Evolutionary conservation across 192 early-diverging fungal species (phyloP), one percentile per base, ranked within the genome.

Genomic region (Linnemannia exigua): DNA sequence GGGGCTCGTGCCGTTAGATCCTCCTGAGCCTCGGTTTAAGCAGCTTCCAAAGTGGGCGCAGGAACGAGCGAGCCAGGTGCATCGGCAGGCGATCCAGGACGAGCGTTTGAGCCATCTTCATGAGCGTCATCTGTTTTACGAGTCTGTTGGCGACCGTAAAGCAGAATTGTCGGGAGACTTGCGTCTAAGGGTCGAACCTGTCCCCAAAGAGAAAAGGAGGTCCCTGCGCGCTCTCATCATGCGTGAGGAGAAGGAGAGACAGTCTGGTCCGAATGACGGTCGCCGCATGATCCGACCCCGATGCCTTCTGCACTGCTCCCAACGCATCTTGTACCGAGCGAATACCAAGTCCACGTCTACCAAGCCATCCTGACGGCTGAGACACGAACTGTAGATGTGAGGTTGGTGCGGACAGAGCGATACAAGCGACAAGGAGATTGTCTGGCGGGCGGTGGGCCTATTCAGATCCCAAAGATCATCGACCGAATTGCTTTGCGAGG

Each of bases 331-430:
- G 19, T 84, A 50, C 82, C 82, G 0, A 12, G 14, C 4, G 82
- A 84, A 44, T 77, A 54, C 38, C 81, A 84, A 41, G 82, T 84
- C 14, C 82, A 84, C 35, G 82, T 84, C 28, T 84, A 75, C 37
- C 82, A 84, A 31, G 52, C 76, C 5, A 38, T 79, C 6, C 72
- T 84, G 36, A 31, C 28, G 4, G 48, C 82, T 1, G 82, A 84
- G 48, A 33, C 67, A 7, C 38, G 82, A 25, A 84, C 82, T 14
- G 82, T 68, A 17, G 67, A 61, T 52, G 67, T 84, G 15, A 48
- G 82, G 35, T 52, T 84, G 14, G 67, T 84, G 3, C 52, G 82
- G 5, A 79, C 82, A 1, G 82, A 84, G 70, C 66, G 82, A 12
- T 84, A 84, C 31, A 78, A 79, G 28, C 71, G 52, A 0, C 82